Evolutionary conservation across 257 asterid genomes (phyloP).

Genomic region (Gardenia jasminoides): DNA sequence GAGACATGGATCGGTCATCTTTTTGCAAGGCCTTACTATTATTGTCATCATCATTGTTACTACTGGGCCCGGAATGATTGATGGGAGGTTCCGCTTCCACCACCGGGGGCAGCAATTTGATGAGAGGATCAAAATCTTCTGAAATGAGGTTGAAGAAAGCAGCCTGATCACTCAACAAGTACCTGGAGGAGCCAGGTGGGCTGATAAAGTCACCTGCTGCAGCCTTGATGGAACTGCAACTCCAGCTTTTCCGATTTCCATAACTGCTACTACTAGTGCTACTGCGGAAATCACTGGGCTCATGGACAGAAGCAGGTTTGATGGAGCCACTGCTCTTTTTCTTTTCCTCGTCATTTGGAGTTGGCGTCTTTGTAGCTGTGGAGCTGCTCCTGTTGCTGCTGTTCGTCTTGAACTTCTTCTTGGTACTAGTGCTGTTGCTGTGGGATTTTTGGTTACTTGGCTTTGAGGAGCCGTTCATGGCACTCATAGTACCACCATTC

Average conservation of each 20-base stretch:
- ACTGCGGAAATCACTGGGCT: not conserved
- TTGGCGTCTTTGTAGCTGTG: not conserved
- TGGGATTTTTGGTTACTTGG: conserved; percentile 15
- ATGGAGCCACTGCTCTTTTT: not conserved
- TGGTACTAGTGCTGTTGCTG: conserved; percentile 1
- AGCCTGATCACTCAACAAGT: conserved; percentile 54
- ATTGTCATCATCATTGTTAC: too few relatives aligned
- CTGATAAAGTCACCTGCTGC: conserved; percentile 45
- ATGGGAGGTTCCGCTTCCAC: not conserved
- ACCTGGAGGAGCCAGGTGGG: conserved; percentile 75
- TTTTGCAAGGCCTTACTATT: not conserved
- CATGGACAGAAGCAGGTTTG: not conserved
- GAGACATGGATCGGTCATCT: not conserved
- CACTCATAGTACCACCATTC: not conserved
- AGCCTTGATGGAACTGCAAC: conserved; percentile 43
- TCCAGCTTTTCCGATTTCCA: conserved; percentile 46
- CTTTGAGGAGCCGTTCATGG: conserved; percentile 5
- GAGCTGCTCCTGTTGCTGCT: not conserved
- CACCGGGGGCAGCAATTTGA: conserved; percentile 3
- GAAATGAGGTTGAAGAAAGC: conserved; percentile 32
- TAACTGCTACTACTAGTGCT: not conserved
- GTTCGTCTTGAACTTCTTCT: conserved; percentile 11
- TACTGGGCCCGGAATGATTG: not conserved
- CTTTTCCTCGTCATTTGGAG: conserved; percentile 1
- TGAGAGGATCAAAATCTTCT: conserved; percentile 27